Percentiles rank a stretch among this genome's conserved stretches.
These are phyloP conservation scores for Cordyceps javanica DNA, from an alignment of 2,329 filamentous ascomycete species.

Conservation along the genomic window DNA sequence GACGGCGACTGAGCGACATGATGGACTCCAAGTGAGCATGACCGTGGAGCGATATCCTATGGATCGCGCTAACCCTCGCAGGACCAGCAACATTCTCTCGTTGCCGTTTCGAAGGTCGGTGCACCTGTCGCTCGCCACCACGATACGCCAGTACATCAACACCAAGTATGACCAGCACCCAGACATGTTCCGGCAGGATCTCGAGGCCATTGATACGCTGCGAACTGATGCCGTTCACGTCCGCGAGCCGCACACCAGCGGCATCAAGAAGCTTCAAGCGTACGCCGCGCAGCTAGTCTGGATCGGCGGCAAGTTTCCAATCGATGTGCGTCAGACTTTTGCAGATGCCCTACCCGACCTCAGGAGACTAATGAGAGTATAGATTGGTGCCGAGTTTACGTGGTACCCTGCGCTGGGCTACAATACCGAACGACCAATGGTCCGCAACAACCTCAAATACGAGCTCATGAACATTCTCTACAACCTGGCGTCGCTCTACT, in stretches of 20 bases:
- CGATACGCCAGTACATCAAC: slow-evolving; percentile 92
- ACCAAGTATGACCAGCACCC: slow-evolving; percentile 98
- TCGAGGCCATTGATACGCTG: slow-evolving; percentile 74
- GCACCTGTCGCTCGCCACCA: slow-evolving; percentile 68
- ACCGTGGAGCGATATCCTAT: too few species aligned
- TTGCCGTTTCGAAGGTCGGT: slow-evolving; percentile 85
- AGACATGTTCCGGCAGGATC: slow-evolving; percentile 89
- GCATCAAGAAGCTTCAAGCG: slow-evolving; percentile 77
- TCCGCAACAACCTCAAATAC: slow-evolving; percentile 63
- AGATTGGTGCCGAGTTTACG: slow-evolving; percentile 91
- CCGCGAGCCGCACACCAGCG: slow-evolving; percentile 79
- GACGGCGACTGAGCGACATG: background rate
- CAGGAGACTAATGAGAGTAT: slow-evolving; percentile 14
- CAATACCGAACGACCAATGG: slow-evolving; percentile 67
- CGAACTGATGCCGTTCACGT: slow-evolving; percentile 83
- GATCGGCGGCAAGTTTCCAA: slow-evolving; percentile 92
- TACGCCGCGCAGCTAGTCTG: slow-evolving; percentile 92
- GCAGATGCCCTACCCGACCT: background rate
- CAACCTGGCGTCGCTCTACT: slow-evolving; percentile 90
- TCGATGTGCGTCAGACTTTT: slow-evolving; percentile 59
- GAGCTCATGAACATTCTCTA: slow-evolving; percentile 90
- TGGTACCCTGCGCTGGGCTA: slow-evolving; percentile 96
- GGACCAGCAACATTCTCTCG: slow-evolving; percentile 57
- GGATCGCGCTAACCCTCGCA: slow-evolving; percentile 5
- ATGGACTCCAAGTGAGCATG: slow-evolving; percentile 11